Base-by-base conservation (phyloP, 176 grass and related monocot genomes). In the Raddia distichophylla region DNA sequence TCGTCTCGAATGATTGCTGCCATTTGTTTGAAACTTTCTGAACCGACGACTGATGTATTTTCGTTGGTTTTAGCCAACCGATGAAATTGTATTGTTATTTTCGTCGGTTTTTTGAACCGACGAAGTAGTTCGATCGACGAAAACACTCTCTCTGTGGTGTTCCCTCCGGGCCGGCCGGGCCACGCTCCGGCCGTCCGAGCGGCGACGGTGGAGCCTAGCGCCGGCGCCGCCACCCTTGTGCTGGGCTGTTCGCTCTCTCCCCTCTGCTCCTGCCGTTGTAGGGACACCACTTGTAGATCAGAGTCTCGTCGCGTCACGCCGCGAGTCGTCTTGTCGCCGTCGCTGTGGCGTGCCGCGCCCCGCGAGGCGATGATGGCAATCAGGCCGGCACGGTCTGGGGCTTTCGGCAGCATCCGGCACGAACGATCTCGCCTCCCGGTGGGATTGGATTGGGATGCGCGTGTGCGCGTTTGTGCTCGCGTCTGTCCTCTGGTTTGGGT, bases 401-500 rank as follows among this genome's bases (percentile, higher is more conserved):
- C 87, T 89, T 89, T 89, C 71, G 71, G 75, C 81, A 64, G 77
- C 69, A 85, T 85, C 87, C 72, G 77, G 71, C 82, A 85, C 56
- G 64, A 76, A 85, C 58, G 37, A 34, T 13, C 63, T 51, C 15
- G 16, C 62, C 57, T 10, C 76, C 20, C 47, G 78, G 37, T 59
- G n/a, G 59, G 59, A 62, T 63, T 61, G 59, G 59, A 62, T 63
- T 61, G 61, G 45, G 44, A 27, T 32, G 27, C 27, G 27, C 27
- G 27, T 27, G 27, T 27, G 27, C 49, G 60, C 3, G 2, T 7
- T 0, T 32, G 10, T 32, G 20, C 10, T 8, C 0, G 5, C 1
- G 22, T 61, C 12, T 61, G 60, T 20, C 42, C 33, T 5, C 64
- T 80, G 12, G 5, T 46, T 7, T 2, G 49, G 49, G 49, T 66